A percentile compares a stretch with the other conserved stretches of the same genome.
Evolutionary conservation across 2,329 filamentous ascomycete species (phyloP).

Genomic region (Neurospora crassa): DNA sequence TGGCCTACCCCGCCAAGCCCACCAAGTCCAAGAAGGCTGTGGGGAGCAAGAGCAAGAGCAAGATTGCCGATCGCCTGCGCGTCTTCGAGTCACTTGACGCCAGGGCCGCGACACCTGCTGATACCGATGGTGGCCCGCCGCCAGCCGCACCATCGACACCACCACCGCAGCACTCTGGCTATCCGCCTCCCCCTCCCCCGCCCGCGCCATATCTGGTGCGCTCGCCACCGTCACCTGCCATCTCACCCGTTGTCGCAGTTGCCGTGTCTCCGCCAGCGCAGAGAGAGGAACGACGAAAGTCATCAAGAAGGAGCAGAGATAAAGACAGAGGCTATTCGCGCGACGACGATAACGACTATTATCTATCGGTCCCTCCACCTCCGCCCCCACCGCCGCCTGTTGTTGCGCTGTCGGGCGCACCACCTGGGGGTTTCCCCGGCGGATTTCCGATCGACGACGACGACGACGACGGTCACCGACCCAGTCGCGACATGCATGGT

Average conservation of each 20-base stretch:
- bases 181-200: conserved; percentile 24
- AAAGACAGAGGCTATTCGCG: conserved; percentile 25
- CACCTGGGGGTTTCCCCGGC: conserved; percentile 36
- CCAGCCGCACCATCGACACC: conserved; percentile 1
- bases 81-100: conserved; percentile 41
- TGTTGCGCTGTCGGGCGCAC: conserved; percentile 9
- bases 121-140: not conserved
- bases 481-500: conserved; percentile 20
- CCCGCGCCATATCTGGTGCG: conserved; percentile 20
- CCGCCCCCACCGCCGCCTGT: conserved; percentile 7
- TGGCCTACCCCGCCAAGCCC: conserved; percentile 20
- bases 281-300: conserved; percentile 31
- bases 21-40: conserved; percentile 41
- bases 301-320: conserved; percentile 24
- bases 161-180: not conserved
- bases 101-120: conserved; percentile 11
- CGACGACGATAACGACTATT: conserved; percentile 17
- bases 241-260: conserved; percentile 21
- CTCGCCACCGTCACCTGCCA: conserved; percentile 29
- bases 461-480: conserved; percentile 32
- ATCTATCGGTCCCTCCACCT: conserved; percentile 11
- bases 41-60: conserved; percentile 42
- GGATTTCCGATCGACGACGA: conserved; percentile 38
- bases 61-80: conserved; percentile 47
- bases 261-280: conserved; percentile 16